phyloP scores from a whole-genome alignment of 2,329 filamentous ascomycete species.

The Epichloe aotearoae region DNA sequence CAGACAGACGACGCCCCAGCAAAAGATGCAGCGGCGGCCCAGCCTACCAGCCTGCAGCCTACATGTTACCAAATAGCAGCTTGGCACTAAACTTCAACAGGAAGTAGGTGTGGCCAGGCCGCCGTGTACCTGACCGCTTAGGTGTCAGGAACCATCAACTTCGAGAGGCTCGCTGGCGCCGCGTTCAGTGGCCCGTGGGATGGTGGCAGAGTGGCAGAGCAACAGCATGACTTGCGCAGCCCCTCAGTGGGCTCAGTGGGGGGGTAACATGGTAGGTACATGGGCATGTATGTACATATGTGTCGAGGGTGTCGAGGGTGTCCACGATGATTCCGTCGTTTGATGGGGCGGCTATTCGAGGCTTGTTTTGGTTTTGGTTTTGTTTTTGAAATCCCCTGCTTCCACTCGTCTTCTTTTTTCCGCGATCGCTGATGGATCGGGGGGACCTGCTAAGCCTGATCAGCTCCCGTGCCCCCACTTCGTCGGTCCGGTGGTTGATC shows the following conservation, averaged over 20 bases:
- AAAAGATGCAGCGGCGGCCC: constrained; percentile 16
- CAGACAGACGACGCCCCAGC: constrained; percentile 12
- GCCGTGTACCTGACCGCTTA: constrained; percentile 12
- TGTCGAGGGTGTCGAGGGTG: neutral
- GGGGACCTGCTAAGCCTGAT: constrained; percentile 6
- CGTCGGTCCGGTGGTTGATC: constrained; percentile 1
- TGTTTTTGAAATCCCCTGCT: neutral
- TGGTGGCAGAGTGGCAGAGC: neutral
- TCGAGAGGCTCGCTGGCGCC: neutral
- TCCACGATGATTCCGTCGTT: constrained; percentile 6
- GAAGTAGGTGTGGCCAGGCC: constrained; percentile 9
- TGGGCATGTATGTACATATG: neutral
- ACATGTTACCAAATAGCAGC: neutral
- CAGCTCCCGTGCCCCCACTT: constrained; percentile 3
- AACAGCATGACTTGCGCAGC: constrained; percentile 2
- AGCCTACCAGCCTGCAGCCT: too few species aligned
- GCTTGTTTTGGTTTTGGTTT: constrained; percentile 11
- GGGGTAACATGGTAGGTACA: too few species aligned
- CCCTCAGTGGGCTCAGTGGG: neutral
- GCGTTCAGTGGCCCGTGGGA: constrained; percentile 1
- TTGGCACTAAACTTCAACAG: constrained; percentile 16
- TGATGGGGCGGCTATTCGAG: constrained; percentile 20
- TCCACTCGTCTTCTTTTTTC: constrained; percentile 5
- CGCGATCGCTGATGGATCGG: constrained; percentile 3
- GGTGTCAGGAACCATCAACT: constrained; percentile 15